Evolutionary conservation across 164 flowering plant genomes (phyloP), one percentile per base, ranked within the genome.

Genomic region (Umbellularia californica): DNA sequence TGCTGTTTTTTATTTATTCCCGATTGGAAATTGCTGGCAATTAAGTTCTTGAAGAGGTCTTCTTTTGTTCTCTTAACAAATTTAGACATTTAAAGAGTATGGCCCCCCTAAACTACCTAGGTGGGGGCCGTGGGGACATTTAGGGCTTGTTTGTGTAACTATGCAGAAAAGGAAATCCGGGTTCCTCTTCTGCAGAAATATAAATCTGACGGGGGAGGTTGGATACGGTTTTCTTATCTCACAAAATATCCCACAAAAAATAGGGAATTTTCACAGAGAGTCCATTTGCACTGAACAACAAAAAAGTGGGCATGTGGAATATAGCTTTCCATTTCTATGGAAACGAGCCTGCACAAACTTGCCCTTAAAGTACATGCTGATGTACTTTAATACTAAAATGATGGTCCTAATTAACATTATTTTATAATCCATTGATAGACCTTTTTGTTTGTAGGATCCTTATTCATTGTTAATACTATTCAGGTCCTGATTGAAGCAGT

Each of bases 401-500:
- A 22, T 67, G 35, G 13, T 30, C 41, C 33, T 67, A 7, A 17
- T 28, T 15, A 67, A 67, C 69, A 33, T 67, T 28, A 5, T 67
- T 67, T 67, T 19, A 3, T 30, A 20, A 67, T 30, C n/a, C 69
- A 67, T 28, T 28, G n/a, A 3, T 67, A 15, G 47, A 27, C n/a
- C 5, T 67, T 20, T 17, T 67, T 67, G 50, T n/a, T 41, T 69
- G 11, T 69, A 5, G 67, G 25, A 64, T 64, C 22, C 51, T 50
- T 50, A 24, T 51, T 27, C 17, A 30, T 73, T 33, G 28, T 79
- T 69, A 33, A 19, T 65, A 19, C 64, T 22, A 13, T 79, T 22
- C 81, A 94, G 97, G 95, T 94, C 52, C 77, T 94, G 81, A 94
- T 94, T 69, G 97, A 94, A 83, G 98, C 98, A 35, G 98, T 94